Percentiles rank a stretch among this genome's conserved stretches.
Conservation (phyloP, 129 eudicot species). For the Pseudognaphalium luteoalbum region DNA sequence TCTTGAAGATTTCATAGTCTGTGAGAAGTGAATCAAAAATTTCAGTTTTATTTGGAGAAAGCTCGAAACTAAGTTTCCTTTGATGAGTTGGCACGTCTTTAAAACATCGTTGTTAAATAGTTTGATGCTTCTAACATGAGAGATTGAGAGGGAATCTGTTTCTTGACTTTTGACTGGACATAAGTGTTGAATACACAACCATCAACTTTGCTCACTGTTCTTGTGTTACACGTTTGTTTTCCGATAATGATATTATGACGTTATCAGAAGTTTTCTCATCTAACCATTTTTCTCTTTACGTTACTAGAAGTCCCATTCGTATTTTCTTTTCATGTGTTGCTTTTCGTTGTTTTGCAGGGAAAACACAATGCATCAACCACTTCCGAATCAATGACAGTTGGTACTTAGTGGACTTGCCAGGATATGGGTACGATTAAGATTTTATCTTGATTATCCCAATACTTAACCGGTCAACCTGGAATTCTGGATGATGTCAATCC, state of each 20-base stretch:
- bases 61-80: not conserved
- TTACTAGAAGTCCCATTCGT: not conserved
- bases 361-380: conserved; percentile 98
- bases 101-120: conserved; percentile 12
- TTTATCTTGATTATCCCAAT: not conserved
- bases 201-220: conserved; percentile 5
- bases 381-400: conserved; percentile 89
- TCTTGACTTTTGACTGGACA: not conserved
- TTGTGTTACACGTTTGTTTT: conserved; percentile 4
- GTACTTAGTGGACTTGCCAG: conserved; percentile 95
- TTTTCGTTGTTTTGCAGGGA: conserved; percentile 57
- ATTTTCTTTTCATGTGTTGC: conserved; percentile 3
- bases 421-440: conserved; percentile 67
- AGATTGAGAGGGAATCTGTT: too few relatives aligned
- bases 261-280: not conserved
- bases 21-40: not conserved
- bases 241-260: not conserved
- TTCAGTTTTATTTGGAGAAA: not conserved
- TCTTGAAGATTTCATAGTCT: not conserved
- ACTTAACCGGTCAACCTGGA: too few relatives aligned
- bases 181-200: not conserved
- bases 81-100: not conserved
- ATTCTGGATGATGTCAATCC: not conserved
- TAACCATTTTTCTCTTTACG: too few relatives aligned
- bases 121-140: not conserved